Evolutionary conservation across 176 grass and related monocot species (phyloP).

Genomic region (Lolium perenne): DNA sequence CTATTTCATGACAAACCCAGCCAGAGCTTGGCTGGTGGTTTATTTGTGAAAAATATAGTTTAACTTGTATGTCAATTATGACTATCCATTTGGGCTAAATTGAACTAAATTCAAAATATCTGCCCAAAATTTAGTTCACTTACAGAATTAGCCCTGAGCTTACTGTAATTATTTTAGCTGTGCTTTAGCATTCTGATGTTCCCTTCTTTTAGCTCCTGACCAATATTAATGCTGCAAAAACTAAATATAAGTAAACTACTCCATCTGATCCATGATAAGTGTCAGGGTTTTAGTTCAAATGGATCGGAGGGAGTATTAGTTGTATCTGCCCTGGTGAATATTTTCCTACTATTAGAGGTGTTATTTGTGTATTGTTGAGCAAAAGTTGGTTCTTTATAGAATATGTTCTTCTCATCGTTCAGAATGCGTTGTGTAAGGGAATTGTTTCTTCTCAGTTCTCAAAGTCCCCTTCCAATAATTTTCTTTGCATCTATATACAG

Average conservation of each 20-base stretch:
- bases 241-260: not conserved
- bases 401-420: conserved; percentile 8
- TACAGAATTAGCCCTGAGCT: not conserved
- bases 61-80: not conserved
- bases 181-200: conserved; percentile 8
- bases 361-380: not conserved
- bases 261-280: no score
- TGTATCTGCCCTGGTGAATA: not conserved
- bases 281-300: no score
- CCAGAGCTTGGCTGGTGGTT: not conserved
- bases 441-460: conserved; percentile 20
- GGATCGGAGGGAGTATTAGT: not conserved
- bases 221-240: not conserved
- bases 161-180: not conserved
- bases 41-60: conserved; percentile 12
- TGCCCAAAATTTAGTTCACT: not conserved
- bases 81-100: not conserved
- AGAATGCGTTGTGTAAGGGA: not conserved
- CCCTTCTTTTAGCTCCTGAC: not conserved
- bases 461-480: conserved; percentile 25
- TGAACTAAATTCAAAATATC: not conserved
- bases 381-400: conserved; percentile 14
- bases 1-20: conserved; percentile 4
- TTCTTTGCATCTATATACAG: conserved; percentile 52
- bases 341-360: not conserved